Conservation (phyloP, 2,329 filamentous ascomycete genomes). For the Botryotinia convoluta region DNA sequence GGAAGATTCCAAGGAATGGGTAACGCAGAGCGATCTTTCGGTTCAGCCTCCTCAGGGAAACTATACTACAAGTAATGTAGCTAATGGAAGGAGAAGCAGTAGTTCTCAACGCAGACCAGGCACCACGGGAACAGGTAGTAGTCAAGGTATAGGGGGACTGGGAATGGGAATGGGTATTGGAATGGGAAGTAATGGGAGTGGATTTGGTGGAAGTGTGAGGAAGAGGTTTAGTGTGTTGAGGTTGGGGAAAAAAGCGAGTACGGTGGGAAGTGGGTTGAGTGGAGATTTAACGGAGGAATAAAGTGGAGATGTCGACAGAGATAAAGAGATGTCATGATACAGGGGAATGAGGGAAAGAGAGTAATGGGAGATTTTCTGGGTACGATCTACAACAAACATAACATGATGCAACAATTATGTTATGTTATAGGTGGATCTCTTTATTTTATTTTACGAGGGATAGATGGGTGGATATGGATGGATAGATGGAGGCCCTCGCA, state of each 20-base stretch:
- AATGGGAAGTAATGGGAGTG: constrained; percentile 33
- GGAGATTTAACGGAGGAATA: constrained; percentile 29
- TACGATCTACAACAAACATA: background rate
- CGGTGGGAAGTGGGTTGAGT: constrained; percentile 34
- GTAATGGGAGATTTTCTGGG: constrained; percentile 7
- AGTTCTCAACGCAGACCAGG: constrained; percentile 26
- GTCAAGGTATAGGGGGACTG: constrained; percentile 5
- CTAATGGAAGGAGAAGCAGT: constrained; percentile 23
- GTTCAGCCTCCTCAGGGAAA: background rate
- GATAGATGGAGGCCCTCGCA: background rate
- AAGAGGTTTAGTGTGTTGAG: constrained; percentile 37
- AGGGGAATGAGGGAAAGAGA: background rate
- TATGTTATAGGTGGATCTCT: background rate
- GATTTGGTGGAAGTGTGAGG: constrained; percentile 32
- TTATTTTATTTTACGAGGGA: background rate
- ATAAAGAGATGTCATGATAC: background rate
- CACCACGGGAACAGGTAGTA: constrained; percentile 16
- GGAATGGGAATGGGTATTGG: constrained; percentile 19
- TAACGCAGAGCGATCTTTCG: constrained; percentile 41
- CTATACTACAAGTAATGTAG: constrained; percentile 11
- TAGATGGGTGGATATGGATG: background rate
- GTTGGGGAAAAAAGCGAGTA: constrained; percentile 40
- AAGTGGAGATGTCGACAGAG: background rate
- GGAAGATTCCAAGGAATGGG: constrained; percentile 25
- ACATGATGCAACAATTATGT: background rate